Base-by-base conservation (phyloP, 352 stramenopile genomes). In the Pythium diclinum region DNA sequence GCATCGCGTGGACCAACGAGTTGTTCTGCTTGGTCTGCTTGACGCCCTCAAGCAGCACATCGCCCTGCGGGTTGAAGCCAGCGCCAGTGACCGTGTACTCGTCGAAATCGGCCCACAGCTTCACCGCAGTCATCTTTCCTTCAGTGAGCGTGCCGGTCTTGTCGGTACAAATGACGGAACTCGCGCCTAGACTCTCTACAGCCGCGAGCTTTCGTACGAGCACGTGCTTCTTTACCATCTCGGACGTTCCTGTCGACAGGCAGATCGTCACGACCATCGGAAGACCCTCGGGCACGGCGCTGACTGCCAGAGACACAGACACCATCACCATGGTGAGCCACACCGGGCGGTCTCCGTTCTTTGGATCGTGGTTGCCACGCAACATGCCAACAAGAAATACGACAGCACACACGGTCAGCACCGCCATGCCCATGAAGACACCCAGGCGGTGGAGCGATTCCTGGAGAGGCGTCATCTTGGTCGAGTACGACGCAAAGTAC, bases 61-160 rank as follows among this genome's bases (percentile, higher is more conserved):
- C 61, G 10, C 73, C 73, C 4, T 70, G 38, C 6, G 75, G 74
- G 10, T 67, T 71, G 46, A 80, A 77, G 1, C 70, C 71, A 6
- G 61, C 64, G n/a, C 74, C 76, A 7, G 69, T 77, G 58, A 80
- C 75, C 4, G 46, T 36, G 61, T 73, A 81, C 53, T 78, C 65
- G 3, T 69, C 54, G 51, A 68, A 75, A 40, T 81, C 74, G 10
- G 72, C 63, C 71, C 74, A 87, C 7, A 77, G 25, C 38, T 77
- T 76, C 21, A 85, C 70, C 8, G 74, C 78, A 0, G 72, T 79
- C 78, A 87, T 87, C 65, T 87, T 78, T 17, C 78, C 78, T 32
- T 83, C 76, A 0, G 92, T 98, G 19, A 98, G 70, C 17, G 92
- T 98, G 21, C 92, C 92, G 6, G 92, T 98, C 74, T 98, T 98